Evolutionary conservation across 306 rosid genomes (phyloP), one percentile per base, ranked within the genome.

Genomic region (Trifolium dubium): DNA sequence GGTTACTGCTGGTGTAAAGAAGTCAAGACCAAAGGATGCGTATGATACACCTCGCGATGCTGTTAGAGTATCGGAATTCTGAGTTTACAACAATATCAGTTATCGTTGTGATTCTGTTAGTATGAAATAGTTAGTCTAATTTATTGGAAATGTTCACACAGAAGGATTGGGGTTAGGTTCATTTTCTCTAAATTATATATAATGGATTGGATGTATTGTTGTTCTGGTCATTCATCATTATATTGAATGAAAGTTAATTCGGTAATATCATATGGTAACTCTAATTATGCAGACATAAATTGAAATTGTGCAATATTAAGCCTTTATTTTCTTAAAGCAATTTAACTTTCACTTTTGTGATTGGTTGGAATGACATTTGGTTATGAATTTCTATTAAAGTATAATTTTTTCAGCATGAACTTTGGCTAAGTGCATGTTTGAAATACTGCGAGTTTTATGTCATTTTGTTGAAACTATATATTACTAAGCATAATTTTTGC

Each of bases 1-100:
- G 93, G 78, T 94, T 30, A 94, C 96, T 4, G 99, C 97, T 8
- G 93, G 96, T 15, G 89, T 94, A 3, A 94, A 92, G 97, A 94
- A 94, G 77, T 85, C 89, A 0, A 87, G 93, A 86, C 54, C 96
- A 14, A 90, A 86, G 76, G 99, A 94, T 60, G 93, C 80, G 8
- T 92, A 86, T n/a, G 86, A 90, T 64, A 47, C 65, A 47, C 89
- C 90, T 65, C 81, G 82, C 2, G 93, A 86, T 46, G 91, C 92
- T 46, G 63, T 85, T 28, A 82, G 89, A 70, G 96, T 89, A 10
- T 56, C 86, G 17, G 93, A 94, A 49, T 87, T 94, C 80, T 92
- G 87, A 92, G 79, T 31, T 51, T 3, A 4, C 50, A 28, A 4
- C 55, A 28, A 34, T 67, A 46, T 65, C 60, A 49, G 49, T 64